Percentiles rank a stretch among this genome's conserved stretches.
phyloP scores from a whole-genome alignment of 306 rosid genomes.

The Sechiopsis laciniata region DNA sequence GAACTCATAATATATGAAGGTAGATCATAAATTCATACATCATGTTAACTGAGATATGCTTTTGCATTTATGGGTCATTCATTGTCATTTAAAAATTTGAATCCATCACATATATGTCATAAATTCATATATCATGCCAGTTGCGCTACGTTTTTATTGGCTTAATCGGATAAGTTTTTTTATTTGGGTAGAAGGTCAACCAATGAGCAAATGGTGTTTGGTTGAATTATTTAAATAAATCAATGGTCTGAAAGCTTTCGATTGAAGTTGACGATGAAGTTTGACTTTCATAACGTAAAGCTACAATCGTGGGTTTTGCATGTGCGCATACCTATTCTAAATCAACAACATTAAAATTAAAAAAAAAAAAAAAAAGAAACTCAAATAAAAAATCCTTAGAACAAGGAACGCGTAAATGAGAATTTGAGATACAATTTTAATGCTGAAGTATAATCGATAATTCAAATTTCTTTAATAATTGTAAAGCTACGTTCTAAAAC shows the following conservation, averaged over 20 bases:
- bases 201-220: conserved; percentile 9
- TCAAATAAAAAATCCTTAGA: neutral
- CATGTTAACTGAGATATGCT: no score
- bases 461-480: neutral
- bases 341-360: no score
- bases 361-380: no score
- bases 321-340: neutral
- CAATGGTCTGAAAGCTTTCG: conserved; percentile 1
- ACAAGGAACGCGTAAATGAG: neutral
- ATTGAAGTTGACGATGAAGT: conserved; percentile 9
- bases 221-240: neutral
- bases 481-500: neutral
- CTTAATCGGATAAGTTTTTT: neutral
- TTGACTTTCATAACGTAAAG: conserved; percentile 1
- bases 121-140: no score
- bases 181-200: conserved; percentile 16
- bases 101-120: no score
- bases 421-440: neutral
- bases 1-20: no score
- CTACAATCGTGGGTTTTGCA: conserved; percentile 15
- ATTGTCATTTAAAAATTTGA: no score
- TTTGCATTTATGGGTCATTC: no score
- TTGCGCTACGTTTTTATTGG: no score
- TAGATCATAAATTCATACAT: no score
- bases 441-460: neutral